phyloP scores from a whole-genome alignment of 345 rosid species.

The Iberis pinnata region DNA sequence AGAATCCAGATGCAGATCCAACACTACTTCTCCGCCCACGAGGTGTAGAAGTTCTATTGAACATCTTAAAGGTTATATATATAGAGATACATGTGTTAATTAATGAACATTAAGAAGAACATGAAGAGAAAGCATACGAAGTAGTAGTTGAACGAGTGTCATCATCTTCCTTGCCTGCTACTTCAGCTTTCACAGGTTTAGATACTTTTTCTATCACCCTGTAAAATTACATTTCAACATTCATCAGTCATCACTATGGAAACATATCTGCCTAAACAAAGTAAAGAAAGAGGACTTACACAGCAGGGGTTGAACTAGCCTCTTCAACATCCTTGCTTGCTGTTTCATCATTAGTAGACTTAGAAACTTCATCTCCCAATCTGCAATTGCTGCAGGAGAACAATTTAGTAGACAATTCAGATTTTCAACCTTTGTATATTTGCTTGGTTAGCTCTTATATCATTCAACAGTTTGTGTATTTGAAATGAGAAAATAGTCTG shows the following conservation, averaged over 20 bases:
- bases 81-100: background rate
- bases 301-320: background rate
- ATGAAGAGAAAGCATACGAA: constrained; percentile 46
- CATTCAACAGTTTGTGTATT: background rate
- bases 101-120: background rate
- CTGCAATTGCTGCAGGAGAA: constrained; percentile 11
- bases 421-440: background rate
- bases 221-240: constrained; percentile 21
- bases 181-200: constrained; percentile 36
- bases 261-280: background rate
- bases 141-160: constrained; percentile 67
- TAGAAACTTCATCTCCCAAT: constrained; percentile 24
- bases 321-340: constrained; percentile 18
- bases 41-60: constrained; percentile 55
- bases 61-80: background rate
- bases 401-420: constrained; percentile 7
- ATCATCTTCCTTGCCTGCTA: constrained; percentile 60
- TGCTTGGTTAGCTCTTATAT: constrained; percentile 8
- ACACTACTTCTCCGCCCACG: constrained; percentile 45
- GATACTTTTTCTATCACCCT: constrained; percentile 47
- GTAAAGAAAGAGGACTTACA: constrained; percentile 18
- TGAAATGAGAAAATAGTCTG: background rate
- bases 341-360: constrained; percentile 10
- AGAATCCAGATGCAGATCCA: constrained; percentile 70
- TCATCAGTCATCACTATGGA: background rate